phyloP scores from a whole-genome alignment of 805 yeast genomes.

The Sugiyamaella mastotermitis region DNA sequence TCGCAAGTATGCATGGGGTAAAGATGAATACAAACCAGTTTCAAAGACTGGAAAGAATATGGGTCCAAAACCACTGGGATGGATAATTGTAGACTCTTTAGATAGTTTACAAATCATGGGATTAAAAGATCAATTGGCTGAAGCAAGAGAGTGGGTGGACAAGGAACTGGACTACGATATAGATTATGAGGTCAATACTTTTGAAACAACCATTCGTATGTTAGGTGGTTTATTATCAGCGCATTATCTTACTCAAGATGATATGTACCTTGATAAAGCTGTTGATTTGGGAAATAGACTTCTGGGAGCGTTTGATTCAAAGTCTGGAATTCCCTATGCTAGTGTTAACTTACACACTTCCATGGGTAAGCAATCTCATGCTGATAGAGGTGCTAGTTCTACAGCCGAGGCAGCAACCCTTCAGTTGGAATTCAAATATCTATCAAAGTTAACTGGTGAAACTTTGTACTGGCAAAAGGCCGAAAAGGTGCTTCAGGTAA shows the following conservation, averaged over 20 bases:
- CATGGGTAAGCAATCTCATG: conserved; percentile 53
- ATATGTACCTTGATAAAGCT: conserved; percentile 70
- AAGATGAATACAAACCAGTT: conserved; percentile 71
- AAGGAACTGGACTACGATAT: conserved; percentile 63
- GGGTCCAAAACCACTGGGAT: conserved; percentile 80
- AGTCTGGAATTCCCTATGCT: conserved; percentile 70
- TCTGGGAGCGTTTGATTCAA: conserved; percentile 59
- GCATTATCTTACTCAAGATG: conserved; percentile 61
- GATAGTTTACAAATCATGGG: conserved; percentile 81
- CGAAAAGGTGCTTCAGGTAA: conserved; percentile 63
- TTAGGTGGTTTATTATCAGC: conserved; percentile 89
- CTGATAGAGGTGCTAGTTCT: conserved; percentile 71
- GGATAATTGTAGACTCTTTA: conserved; percentile 85
- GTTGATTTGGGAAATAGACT: conserved; percentile 70
- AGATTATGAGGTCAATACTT: conserved; percentile 71
- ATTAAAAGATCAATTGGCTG: conserved; percentile 49
- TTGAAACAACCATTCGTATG: conserved; percentile 94
- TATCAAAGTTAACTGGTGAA: conserved; percentile 77
- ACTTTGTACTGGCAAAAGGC: conserved; percentile 68
- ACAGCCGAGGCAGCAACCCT: conserved; percentile 87
- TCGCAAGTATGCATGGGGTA: conserved; percentile 74
- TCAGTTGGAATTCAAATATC: conserved; percentile 80
- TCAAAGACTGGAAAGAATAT: conserved; percentile 57
- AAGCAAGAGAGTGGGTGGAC: conserved; percentile 70
- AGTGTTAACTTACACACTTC: conserved; percentile 68